phyloP scores from a whole-genome alignment of 257 asterid species.

The Penstemon barbatus region DNA sequence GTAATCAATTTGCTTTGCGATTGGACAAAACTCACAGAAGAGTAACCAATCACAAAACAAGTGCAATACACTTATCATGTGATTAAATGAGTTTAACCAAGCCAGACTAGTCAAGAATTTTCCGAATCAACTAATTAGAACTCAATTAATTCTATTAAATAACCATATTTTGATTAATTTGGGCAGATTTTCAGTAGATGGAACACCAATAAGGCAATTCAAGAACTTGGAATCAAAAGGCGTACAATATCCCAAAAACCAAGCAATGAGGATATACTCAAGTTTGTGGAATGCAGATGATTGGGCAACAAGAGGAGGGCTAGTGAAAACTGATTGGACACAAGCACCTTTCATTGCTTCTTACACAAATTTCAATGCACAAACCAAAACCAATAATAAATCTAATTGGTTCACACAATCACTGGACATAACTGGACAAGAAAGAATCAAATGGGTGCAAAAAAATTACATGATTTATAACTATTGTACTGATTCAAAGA shows the following conservation, averaged over 20 bases:
- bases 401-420: constrained; percentile 48
- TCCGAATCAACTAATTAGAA: too few relatives aligned
- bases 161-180: not conserved
- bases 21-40: too few relatives aligned
- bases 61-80: not conserved
- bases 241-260: constrained; percentile 48
- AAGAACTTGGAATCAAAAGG: constrained; percentile 56
- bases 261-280: constrained; percentile 62
- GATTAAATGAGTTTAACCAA: too few relatives aligned
- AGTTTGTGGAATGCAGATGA: constrained; percentile 67
- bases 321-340: constrained; percentile 60
- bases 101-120: too few relatives aligned
- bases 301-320: constrained; percentile 77
- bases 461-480: constrained; percentile 51
- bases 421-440: constrained; percentile 37
- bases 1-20: too few relatives aligned
- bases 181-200: constrained; percentile 61
- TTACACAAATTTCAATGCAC: constrained; percentile 47
- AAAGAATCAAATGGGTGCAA: constrained; percentile 43
- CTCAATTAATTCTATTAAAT: too few relatives aligned
- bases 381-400: constrained; percentile 27
- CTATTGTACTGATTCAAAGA: constrained; percentile 45
- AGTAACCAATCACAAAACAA: too few relatives aligned
- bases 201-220: constrained; percentile 67
- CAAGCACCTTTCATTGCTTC: constrained; percentile 65